These are phyloP conservation scores for Pugionium cornutum DNA, from an alignment of 345 rosid species.

Conservation along the genomic window DNA sequence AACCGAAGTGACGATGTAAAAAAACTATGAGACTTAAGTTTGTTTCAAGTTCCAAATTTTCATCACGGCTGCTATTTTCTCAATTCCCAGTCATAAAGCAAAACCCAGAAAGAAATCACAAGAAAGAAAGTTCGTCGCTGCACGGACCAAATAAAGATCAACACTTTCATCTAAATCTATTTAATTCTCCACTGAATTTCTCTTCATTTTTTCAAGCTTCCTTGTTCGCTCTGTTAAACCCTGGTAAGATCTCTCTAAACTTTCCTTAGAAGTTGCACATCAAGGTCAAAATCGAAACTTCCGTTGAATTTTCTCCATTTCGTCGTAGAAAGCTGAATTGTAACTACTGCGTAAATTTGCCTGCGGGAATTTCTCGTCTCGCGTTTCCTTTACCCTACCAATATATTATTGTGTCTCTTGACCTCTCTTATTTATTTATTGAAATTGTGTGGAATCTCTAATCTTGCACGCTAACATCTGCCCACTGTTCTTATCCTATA, in stretches of 20 bases:
- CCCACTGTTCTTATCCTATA: constrained; percentile 37
- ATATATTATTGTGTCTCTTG: constrained; percentile 27
- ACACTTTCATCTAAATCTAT: constrained; percentile 26
- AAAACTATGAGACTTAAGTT: too few relatives aligned
- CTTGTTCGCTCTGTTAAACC: constrained; percentile 24
- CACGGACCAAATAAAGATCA: constrained; percentile 30
- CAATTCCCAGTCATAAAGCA: constrained; percentile 5
- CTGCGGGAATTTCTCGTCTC: constrained; percentile 17
- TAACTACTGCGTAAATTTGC: constrained; percentile 8
- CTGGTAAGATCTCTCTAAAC: constrained; percentile 29
- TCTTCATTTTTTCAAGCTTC: not conserved
- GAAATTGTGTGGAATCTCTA: constrained; percentile 32
- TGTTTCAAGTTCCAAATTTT: not conserved
- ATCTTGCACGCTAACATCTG: constrained; percentile 52
- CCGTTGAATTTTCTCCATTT: constrained; percentile 32
- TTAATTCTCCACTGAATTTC: constrained; percentile 2
- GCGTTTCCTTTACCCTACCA: constrained; percentile 15
- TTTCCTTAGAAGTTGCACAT: not conserved
- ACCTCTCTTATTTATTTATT: constrained; percentile 31
- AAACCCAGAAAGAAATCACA: constrained; percentile 18
- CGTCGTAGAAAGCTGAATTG: constrained; percentile 13
- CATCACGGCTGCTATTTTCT: constrained; percentile 4
- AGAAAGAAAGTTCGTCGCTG: constrained; percentile 19
- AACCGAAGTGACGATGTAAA: not conserved
- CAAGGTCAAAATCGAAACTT: constrained; percentile 20